phyloP scores from a whole-genome alignment of 1,284 basidiomycete genomes.

The Moesziomyces sp. region DNA sequence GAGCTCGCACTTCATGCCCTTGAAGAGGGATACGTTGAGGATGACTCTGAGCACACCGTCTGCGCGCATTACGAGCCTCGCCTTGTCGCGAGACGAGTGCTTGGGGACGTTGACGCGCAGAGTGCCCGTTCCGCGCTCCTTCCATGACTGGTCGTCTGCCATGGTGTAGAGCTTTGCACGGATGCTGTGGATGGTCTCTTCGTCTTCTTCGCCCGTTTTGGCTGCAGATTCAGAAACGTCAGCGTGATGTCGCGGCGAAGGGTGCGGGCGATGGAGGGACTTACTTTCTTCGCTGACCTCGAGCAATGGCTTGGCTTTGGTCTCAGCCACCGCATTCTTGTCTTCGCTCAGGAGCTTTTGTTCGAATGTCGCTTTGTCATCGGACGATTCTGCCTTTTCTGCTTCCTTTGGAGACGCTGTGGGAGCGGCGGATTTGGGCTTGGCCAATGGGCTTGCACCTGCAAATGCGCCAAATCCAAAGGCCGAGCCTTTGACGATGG shows the following conservation, averaged over 20 bases:
- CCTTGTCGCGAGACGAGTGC: conserved; percentile 72
- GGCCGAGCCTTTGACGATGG: conserved; percentile 26
- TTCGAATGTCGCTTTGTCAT: conserved; percentile 28
- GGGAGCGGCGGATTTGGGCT: conserved; percentile 26
- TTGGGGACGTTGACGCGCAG: conserved; percentile 80
- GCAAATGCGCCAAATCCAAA: conserved; percentile 61
- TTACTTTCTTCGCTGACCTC: conserved; percentile 44
- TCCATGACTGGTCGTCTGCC: conserved; percentile 76
- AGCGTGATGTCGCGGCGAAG: background rate
- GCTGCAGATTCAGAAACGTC: conserved; percentile 70
- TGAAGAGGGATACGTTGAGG: conserved; percentile 85
- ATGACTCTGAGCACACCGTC: conserved; percentile 88
- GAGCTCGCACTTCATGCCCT: conserved; percentile 82
- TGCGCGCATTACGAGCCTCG: conserved; percentile 91
- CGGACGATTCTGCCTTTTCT: conserved; percentile 6
- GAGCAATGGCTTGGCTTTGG: conserved; percentile 25
- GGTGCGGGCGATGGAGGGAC: background rate
- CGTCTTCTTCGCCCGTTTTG: conserved; percentile 89
- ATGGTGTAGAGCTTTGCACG: conserved; percentile 86
- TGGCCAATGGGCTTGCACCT: conserved; percentile 41
- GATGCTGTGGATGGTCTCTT: conserved; percentile 83
- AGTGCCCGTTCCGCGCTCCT: conserved; percentile 85
- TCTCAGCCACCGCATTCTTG: conserved; percentile 10
- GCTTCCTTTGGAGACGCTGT: conserved; percentile 11
- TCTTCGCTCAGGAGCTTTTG: conserved; percentile 31